phyloP scores from a whole-genome alignment of 202 grass and related monocot genomes.

The Hordeum pubiflorum region DNA sequence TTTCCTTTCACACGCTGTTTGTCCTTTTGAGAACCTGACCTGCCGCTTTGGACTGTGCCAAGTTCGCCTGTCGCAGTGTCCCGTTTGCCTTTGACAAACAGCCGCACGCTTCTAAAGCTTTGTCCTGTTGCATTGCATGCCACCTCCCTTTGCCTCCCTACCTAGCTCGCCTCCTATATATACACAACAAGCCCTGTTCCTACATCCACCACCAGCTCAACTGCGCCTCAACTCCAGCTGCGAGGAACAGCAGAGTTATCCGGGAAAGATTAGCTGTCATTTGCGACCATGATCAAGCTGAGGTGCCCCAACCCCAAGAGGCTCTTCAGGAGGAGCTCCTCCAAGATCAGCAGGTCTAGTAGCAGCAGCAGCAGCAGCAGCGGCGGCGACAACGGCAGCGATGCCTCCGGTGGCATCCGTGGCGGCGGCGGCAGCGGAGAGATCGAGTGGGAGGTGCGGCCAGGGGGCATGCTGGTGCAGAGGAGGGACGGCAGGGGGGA shows the following conservation, averaged over 20 bases:
- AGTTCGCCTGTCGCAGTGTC: constrained; percentile 28
- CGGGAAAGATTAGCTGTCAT: not conserved
- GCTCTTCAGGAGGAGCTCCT: constrained; percentile 80
- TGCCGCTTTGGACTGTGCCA: constrained; percentile 35
- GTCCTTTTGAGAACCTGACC: not conserved
- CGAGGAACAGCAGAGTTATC: not conserved
- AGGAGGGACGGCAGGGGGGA: constrained; percentile 45
- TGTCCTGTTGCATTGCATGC: constrained; percentile 15
- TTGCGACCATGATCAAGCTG: constrained; percentile 57
- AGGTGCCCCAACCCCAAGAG: constrained; percentile 86
- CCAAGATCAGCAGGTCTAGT: constrained; percentile 35
- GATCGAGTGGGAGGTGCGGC: constrained; percentile 83
- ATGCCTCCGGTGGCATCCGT: not conserved
- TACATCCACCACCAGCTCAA: not conserved
- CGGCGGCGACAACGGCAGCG: not conserved
- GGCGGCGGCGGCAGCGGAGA: constrained; percentile 19
- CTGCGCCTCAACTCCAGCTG: not conserved
- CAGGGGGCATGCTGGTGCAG: constrained; percentile 87
- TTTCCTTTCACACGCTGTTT: not conserved
- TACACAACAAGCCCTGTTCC: constrained; percentile 12
- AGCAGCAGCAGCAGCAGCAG: constrained; percentile 14
- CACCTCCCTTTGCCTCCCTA: not conserved
- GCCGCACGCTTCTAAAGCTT: constrained; percentile 73
- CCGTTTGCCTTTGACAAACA: constrained; percentile 33
- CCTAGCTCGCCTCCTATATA: constrained; percentile 20